Evolutionary conservation across 148 eudicot species (phyloP).

Genomic region (Agrostemma githago): DNA sequence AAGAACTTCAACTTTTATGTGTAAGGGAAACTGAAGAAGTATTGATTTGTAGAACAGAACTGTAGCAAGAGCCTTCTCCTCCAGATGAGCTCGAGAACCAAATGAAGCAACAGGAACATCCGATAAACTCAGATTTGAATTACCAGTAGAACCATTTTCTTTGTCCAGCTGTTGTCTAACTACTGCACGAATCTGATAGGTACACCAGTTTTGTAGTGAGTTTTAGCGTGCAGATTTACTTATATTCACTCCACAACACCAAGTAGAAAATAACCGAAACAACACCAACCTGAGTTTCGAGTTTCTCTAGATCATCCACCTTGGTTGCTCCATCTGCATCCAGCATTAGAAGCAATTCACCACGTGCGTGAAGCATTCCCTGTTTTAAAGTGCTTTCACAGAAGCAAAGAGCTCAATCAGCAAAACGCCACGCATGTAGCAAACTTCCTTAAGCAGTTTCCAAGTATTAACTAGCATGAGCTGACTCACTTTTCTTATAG

Average conservation of each 20-base stretch:
- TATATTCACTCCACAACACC: not conserved
- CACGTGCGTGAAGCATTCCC: conserved; percentile 99
- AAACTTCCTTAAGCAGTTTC: conserved; percentile 13
- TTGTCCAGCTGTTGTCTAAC: conserved; percentile 36
- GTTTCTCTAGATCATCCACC: conserved; percentile 85
- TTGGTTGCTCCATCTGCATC: conserved; percentile 99
- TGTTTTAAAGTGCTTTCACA: conserved; percentile 83
- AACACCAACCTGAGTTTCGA: conserved; percentile 72
- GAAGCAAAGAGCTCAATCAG: conserved; percentile 53
- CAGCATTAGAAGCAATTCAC: conserved; percentile 89
- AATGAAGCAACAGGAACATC: conserved; percentile 61
- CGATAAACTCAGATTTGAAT: conserved; percentile 33
- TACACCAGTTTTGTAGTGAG: conserved; percentile 27
- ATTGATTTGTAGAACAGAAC: conserved; percentile 28
- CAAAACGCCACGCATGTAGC: conserved; percentile 21
- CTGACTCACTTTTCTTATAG: conserved; percentile 87
- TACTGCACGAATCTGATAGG: conserved; percentile 65
- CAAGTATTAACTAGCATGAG: conserved; percentile 21
- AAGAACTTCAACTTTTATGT: conserved; percentile 5
- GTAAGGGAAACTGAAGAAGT: not conserved
- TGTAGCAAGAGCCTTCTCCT: conserved; percentile 69
- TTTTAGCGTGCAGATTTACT: not conserved
- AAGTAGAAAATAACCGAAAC: not conserved
- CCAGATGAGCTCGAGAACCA: conserved; percentile 91
- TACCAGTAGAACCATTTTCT: conserved; percentile 28